These are phyloP conservation scores for Malus hybrid DNA, from an alignment of 331 rosid genomes.

Conservation along the genomic window DNA sequence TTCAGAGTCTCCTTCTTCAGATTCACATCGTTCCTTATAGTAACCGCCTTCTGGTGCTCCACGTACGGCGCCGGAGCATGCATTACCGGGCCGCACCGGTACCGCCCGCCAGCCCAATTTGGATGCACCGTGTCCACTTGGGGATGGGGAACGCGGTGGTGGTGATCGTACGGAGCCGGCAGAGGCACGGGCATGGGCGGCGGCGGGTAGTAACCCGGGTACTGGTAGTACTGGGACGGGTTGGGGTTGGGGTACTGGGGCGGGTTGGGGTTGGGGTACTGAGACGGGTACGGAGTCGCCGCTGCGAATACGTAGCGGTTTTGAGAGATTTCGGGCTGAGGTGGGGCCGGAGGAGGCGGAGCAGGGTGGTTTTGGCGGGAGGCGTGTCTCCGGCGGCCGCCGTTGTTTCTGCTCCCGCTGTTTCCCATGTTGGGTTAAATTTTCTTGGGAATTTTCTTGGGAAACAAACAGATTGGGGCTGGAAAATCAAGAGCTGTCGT, in stretches of 20 bases:
- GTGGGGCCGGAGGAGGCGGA: conserved; percentile 50
- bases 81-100: conserved; percentile 49
- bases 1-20: conserved; percentile 81
- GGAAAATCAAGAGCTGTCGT: neutral
- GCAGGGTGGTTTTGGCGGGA: conserved; percentile 46
- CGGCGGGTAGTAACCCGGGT: conserved; percentile 56
- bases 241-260: conserved; percentile 40
- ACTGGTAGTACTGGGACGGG: conserved; percentile 35
- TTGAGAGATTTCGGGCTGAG: conserved; percentile 60
- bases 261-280: conserved; percentile 45
- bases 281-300: conserved; percentile 55
- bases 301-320: conserved; percentile 54
- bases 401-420: conserved; percentile 36
- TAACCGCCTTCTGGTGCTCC: conserved; percentile 91
- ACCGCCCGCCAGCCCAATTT: conserved; percentile 51
- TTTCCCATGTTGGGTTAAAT: conserved; percentile 53
- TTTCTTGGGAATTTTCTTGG: neutral
- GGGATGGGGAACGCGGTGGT: conserved; percentile 41
- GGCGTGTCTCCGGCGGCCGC: conserved; percentile 42
- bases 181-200: conserved; percentile 40
- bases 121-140: conserved; percentile 32
- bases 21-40: conserved; percentile 81
- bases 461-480: neutral
- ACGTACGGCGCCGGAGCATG: conserved; percentile 46
- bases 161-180: conserved; percentile 79